phyloP scores from a whole-genome alignment of 495 filamentous ascomycete species.

The Antarctomyces pellizariae region DNA sequence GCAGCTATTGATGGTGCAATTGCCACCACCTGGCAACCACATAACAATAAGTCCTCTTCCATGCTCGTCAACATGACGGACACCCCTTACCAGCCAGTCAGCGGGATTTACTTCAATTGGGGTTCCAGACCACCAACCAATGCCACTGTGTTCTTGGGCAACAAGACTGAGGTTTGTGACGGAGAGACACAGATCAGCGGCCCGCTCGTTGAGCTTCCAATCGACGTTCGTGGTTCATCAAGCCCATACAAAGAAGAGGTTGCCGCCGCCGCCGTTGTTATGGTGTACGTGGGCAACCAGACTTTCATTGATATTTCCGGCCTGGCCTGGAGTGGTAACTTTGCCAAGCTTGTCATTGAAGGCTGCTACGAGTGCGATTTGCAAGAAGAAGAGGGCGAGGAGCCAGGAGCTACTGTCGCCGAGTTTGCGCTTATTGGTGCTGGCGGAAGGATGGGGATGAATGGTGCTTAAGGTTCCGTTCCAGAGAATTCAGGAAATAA shows the following conservation, averaged over 20 bases:
- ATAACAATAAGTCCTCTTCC: conserved; percentile 20
- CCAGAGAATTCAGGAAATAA: too few species aligned
- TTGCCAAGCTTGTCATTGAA: conserved; percentile 19
- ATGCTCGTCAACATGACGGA: conserved; percentile 22
- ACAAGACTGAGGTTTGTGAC: conserved; percentile 12
- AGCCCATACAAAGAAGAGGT: conserved; percentile 1
- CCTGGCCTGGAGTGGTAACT: conserved; percentile 11
- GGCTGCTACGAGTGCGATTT: conserved; percentile 25
- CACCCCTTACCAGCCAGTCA: conserved; percentile 17
- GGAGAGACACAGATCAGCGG: conserved; percentile 12
- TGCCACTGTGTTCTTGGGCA: conserved; percentile 31
- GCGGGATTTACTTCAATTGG: conserved; percentile 43
- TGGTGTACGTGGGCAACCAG: conserved; percentile 7
- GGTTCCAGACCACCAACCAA: conserved; percentile 31
- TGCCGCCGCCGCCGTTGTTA: conserved; percentile 2
- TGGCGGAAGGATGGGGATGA: too few species aligned
- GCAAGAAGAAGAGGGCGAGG: too few species aligned
- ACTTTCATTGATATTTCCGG: conserved; percentile 6
- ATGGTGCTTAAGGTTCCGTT: too few species aligned
- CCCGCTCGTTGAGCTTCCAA: conserved; percentile 10
- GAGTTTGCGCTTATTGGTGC: conserved; percentile 29
- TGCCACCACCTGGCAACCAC: conserved; percentile 51
- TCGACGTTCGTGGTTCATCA: conserved; percentile 17
- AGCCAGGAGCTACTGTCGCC: conserved; percentile 41
- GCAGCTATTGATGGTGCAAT: conserved; percentile 45